Percentiles rank a stretch among this genome's conserved stretches.
These are phyloP conservation scores for Podospora sp. DNA, from an alignment of 495 filamentous ascomycete species.

Conservation along the genomic window DNA sequence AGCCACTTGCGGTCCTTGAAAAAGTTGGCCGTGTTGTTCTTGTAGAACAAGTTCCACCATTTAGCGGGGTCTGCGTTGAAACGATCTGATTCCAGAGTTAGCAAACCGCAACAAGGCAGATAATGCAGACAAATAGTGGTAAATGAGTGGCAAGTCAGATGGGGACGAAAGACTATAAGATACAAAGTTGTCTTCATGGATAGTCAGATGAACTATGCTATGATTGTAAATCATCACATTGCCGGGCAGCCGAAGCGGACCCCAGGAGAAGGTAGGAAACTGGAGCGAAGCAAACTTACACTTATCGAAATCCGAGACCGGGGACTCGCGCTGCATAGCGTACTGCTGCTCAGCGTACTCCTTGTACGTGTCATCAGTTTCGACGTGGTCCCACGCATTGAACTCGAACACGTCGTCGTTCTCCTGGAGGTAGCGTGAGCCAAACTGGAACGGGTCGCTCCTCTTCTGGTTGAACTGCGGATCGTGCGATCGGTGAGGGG, in stretches of 20 bases:
- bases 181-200: slow-evolving; percentile 54
- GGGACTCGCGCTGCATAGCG: slow-evolving; percentile 74
- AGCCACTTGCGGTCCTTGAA: slow-evolving; percentile 99
- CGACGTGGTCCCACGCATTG: slow-evolving; percentile 99
- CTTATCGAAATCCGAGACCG: slow-evolving; percentile 86
- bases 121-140: neutral
- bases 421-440: slow-evolving; percentile 79
- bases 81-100: slow-evolving; percentile 53
- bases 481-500: slow-evolving; percentile 58
- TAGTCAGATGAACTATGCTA: slow-evolving; percentile 66
- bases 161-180: slow-evolving; percentile 64
- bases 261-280: slow-evolving; percentile 5
- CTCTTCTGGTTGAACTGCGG: slow-evolving; percentile 71
- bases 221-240: slow-evolving; percentile 58
- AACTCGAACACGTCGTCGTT: slow-evolving; percentile 88
- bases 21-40: slow-evolving; percentile 92
- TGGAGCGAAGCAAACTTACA: slow-evolving; percentile 48
- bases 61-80: slow-evolving; percentile 89
- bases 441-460: slow-evolving; percentile 91
- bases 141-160: slow-evolving; percentile 50
- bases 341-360: slow-evolving; percentile 81
- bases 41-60: slow-evolving; percentile 97
- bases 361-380: slow-evolving; percentile 79
- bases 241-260: slow-evolving; percentile 13
- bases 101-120: slow-evolving; percentile 21